Conservation (phyloP, 805 yeast genomes). For the Clavispora asparagi region DNA sequence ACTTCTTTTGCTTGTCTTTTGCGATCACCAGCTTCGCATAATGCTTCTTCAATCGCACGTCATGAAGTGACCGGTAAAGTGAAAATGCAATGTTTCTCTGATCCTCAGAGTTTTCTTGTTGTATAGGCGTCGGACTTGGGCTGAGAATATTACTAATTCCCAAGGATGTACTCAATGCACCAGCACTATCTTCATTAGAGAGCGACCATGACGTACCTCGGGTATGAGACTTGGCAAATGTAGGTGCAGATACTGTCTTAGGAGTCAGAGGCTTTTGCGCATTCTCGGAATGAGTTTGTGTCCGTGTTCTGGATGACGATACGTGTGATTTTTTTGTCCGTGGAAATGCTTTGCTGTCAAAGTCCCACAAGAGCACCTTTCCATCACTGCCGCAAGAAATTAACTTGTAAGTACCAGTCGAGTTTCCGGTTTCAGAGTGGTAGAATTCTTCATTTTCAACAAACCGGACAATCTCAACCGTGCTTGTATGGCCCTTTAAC, state of each 20-base stretch:
- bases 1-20: constrained; percentile 9
- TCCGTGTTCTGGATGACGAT: not conserved
- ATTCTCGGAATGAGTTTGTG: not conserved
- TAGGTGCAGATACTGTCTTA: not conserved
- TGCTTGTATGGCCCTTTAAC: constrained; percentile 37
- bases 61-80: constrained; percentile 31
- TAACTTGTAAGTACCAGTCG: constrained; percentile 22
- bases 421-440: not conserved
- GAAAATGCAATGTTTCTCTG: constrained; percentile 25
- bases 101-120: constrained; percentile 9
- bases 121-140: constrained; percentile 4
- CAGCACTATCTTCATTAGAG: constrained; percentile 5
- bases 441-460: constrained; percentile 14
- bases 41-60: constrained; percentile 30
- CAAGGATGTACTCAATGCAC: constrained; percentile 6
- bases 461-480: constrained; percentile 26
- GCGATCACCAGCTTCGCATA: constrained; percentile 15
- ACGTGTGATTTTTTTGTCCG: constrained; percentile 23
- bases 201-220: not conserved
- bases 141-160: constrained; percentile 14
- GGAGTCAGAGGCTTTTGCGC: not conserved
- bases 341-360: constrained; percentile 38
- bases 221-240: not conserved
- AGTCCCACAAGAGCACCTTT: constrained; percentile 39
- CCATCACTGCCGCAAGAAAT: constrained; percentile 38